Conservation (phyloP, 352 stramenopile species). For the Globisporangium camurandrum region DNA sequence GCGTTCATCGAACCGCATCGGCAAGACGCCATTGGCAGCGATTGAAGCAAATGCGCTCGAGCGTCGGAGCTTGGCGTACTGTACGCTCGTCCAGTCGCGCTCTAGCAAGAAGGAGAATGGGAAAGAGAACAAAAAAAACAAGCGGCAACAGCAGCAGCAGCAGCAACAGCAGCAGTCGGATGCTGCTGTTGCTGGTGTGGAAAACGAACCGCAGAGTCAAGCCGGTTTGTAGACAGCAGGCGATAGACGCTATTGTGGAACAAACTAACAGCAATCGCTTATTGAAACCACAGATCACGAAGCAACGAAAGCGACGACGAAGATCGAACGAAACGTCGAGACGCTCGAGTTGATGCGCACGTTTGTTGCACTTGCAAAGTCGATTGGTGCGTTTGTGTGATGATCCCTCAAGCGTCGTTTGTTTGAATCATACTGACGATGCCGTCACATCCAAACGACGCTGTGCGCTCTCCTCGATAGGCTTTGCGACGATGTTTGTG, state of each 20-base stretch:
- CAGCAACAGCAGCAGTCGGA: neutral
- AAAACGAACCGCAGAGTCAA: conserved; percentile 23
- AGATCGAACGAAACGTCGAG: conserved; percentile 23
- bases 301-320: conserved; percentile 15
- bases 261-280: neutral
- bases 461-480: conserved; percentile 9
- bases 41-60: conserved; percentile 51
- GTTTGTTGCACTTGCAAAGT: conserved; percentile 27
- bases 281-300: conserved; percentile 24
- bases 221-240: conserved; percentile 25
- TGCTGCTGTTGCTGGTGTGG: neutral
- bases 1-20: conserved; percentile 18
- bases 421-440: too few relatives aligned
- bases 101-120: conserved; percentile 4
- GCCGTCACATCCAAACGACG: too few relatives aligned
- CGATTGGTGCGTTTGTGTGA: conserved; percentile 15
- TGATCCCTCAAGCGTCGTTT: neutral
- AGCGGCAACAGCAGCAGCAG: neutral
- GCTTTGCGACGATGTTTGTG: conserved; percentile 39
- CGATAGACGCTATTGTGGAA: too few relatives aligned
- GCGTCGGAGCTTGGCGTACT: conserved; percentile 12
- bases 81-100: conserved; percentile 16
- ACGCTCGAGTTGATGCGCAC: conserved; percentile 23
- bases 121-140: conserved; percentile 9
- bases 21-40: conserved; percentile 29